These are phyloP conservation scores for Colletotrichum tabaci DNA, from an alignment of 2,329 filamentous ascomycete species.

Conservation along the genomic window DNA sequence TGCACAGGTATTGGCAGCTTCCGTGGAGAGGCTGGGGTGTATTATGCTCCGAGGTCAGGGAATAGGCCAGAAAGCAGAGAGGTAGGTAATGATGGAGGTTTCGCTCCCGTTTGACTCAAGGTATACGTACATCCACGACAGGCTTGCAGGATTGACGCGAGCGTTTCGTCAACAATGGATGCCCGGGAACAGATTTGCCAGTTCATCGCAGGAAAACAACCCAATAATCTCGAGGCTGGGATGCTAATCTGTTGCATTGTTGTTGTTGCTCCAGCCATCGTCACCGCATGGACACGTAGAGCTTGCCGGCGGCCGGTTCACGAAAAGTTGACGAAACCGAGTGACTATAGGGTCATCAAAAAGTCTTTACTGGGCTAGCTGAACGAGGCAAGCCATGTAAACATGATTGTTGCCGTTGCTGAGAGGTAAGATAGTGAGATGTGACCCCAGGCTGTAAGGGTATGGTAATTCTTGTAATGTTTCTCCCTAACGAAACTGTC, in stretches of 20 bases:
- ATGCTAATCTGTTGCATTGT: conserved; percentile 13
- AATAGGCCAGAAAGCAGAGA: conserved; percentile 22
- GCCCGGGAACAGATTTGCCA: conserved; percentile 14
- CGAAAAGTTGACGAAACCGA: not conserved
- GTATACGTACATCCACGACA: not conserved
- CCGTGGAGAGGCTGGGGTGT: conserved; percentile 13
- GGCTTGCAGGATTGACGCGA: conserved; percentile 1
- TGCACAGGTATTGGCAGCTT: conserved; percentile 1
- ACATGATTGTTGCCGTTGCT: not conserved
- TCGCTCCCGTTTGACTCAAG: not conserved
- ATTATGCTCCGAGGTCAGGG: conserved; percentile 32
- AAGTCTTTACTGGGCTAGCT: not conserved
- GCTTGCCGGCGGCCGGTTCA: not conserved
- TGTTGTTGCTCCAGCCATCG: conserved; percentile 31
- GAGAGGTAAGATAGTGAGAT: not conserved
- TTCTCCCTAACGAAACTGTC: too few species aligned
- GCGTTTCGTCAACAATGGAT: conserved; percentile 21
- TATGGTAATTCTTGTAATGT: too few species aligned
- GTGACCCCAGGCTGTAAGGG: too few species aligned
- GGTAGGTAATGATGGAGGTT: not conserved
- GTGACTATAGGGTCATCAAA: not conserved
- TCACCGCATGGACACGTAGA: conserved; percentile 3
- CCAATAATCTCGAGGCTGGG: conserved; percentile 7
- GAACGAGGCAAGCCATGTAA: conserved; percentile 5
- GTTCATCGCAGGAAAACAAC: not conserved